Evolutionary conservation across 1,139 yeast species (phyloP), one percentile per base, ranked within the genome.

Genomic region (Geotrichum macrosporum): DNA sequence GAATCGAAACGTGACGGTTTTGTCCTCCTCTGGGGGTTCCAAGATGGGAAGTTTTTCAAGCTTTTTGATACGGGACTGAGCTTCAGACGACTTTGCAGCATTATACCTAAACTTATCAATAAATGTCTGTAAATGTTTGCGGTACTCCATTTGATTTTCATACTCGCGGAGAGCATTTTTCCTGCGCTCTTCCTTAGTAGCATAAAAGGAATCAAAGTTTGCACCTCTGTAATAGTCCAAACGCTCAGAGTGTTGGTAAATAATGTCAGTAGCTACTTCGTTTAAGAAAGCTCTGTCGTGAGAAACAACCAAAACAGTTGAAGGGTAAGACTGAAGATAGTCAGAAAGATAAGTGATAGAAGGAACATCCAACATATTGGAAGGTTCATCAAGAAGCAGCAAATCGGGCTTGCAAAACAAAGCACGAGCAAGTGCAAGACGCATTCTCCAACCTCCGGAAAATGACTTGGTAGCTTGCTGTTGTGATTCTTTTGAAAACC

Each of bases 391-490:
- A 56, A 92, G 75, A 62, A 92, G 72, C 57, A 92, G 74, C 56
- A 92, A 74, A 66, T 94, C 98, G 0, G 98, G 98, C 65, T 86
- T 84, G 75, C 96, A 92, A 75, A 92, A 92, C 65, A 92, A 76
- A 0, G 98, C 98, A 70, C 98, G 80, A 2, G 98, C 98, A 54
- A 92, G 76, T n/a, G 97, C 86, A 56, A 92, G 76, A 73, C 98
- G 84, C 98, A 92, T 92, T 77, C 98, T 83, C 98, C 98, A 92
- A 80, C 98, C 98, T 77, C 98, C 98, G 47, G 96, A 88, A 66
- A 92, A 92, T 29, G 92, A 77, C 58, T 87, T 89, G 9, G 97
- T 88, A 20, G 96, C 81, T 51, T 74, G 73, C 44, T 72, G 70
- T 65, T 92, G 98, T 5, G 96, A 77, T 61, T 85, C 95, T 55